Conservation (phyloP, 768 basidiomycete species). For the Megacollybia marginata region DNA sequence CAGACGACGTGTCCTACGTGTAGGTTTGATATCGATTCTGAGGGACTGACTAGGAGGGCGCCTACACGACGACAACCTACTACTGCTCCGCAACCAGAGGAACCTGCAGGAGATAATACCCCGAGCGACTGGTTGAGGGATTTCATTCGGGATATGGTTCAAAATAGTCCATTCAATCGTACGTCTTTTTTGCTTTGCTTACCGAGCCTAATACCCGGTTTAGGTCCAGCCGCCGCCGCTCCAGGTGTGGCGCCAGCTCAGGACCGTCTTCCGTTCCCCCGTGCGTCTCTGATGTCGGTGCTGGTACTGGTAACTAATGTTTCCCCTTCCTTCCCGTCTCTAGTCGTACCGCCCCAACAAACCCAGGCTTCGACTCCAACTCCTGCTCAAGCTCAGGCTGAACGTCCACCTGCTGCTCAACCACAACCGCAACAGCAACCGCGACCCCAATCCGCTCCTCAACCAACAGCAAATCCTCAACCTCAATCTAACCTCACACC, state of each 20-base stretch:
- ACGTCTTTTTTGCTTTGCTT: too few species aligned
- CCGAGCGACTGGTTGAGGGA: background rate
- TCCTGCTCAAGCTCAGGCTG: too few species aligned
- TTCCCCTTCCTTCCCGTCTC: background rate
- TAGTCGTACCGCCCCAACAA: background rate
- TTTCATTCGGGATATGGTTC: too few species aligned
- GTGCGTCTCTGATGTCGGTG: background rate
- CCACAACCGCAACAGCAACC: background rate
- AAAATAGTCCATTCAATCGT: too few species aligned
- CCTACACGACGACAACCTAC: conserved; percentile 11
- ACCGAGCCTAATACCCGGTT: background rate
- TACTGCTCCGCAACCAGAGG: conserved; percentile 3
- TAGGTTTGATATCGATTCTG: conserved; percentile 77
- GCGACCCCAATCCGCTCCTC: background rate
- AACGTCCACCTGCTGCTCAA: too few species aligned
- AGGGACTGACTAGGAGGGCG: conserved; percentile 50
- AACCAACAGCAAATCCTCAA: background rate
- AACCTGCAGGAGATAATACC: background rate
- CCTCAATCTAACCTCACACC: background rate
- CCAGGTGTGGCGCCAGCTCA: background rate
- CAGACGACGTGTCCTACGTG: conserved; percentile 83
- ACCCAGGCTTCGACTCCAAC: too few species aligned
- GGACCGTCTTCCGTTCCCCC: background rate
- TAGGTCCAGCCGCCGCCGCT: background rate
- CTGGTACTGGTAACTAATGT: background rate